Evolutionary conservation across 73 alveolate species (phyloP).

Genomic region (Paramecium pentaurelia): DNA sequence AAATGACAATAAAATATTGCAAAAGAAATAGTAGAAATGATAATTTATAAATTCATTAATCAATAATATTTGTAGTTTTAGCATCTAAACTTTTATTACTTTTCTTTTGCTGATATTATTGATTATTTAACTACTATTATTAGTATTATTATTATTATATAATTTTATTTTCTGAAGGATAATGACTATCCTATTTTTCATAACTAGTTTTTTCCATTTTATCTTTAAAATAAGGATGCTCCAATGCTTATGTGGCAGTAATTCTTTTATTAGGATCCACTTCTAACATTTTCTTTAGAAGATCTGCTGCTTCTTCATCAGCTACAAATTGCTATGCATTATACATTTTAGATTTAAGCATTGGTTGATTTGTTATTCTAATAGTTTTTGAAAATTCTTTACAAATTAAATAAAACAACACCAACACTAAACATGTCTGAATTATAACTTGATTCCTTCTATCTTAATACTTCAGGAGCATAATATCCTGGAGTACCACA

Average conservation of each 20-base stretch:
- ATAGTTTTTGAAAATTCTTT: neutral
- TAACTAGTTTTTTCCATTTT: neutral
- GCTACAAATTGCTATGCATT: neutral
- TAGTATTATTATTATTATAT: neutral
- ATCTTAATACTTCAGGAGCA: constrained; percentile 23
- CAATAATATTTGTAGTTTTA: neutral
- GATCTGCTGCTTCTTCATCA: constrained; percentile 10
- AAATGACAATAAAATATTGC: neutral
- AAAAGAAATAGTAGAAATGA: neutral
- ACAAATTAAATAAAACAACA: constrained; percentile 15
- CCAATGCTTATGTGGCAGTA: neutral
- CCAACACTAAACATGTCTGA: constrained; percentile 49
- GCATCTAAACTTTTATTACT: neutral
- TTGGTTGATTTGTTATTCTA: neutral
- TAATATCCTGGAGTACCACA: constrained; percentile 49
- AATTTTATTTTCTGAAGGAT: neutral
- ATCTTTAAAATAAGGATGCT: neutral
- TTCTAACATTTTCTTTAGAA: neutral
- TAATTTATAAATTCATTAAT: neutral
- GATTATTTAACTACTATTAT: neutral
- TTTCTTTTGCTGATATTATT: neutral
- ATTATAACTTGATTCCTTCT: neutral
- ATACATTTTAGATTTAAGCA: neutral
- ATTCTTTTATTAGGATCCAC: neutral
- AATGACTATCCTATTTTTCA: neutral